These are phyloP conservation scores for Colletotrichum tropicale DNA, from an alignment of 2,329 filamentous ascomycete species.

Conservation along the genomic window DNA sequence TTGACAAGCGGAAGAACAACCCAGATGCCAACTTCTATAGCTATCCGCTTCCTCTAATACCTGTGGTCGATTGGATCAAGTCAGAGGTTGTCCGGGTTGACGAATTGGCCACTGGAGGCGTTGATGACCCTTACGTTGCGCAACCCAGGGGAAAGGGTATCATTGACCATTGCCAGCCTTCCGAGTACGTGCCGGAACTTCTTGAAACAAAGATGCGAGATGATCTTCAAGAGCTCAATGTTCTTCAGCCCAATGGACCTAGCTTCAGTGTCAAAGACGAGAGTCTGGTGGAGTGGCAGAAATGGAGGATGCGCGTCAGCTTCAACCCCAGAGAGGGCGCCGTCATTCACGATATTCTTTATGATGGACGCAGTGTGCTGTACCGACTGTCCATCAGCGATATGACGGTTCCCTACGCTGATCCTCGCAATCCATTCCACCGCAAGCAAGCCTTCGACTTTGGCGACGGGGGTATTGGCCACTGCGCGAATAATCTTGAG, in stretches of 20 bases:
- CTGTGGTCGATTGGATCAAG: slow-evolving; percentile 66
- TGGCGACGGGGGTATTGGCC: slow-evolving; percentile 69
- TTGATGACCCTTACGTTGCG: slow-evolving; percentile 44
- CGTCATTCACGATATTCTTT: slow-evolving; percentile 62
- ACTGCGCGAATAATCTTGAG: slow-evolving; percentile 68
- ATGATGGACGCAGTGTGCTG: slow-evolving; percentile 60
- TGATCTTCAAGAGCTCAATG: slow-evolving; percentile 65
- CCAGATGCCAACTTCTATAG: slow-evolving; percentile 63
- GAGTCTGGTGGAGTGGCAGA: slow-evolving; percentile 21
- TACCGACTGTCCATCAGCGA: slow-evolving; percentile 63
- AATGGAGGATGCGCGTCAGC: slow-evolving; percentile 61
- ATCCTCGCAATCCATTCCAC: slow-evolving; percentile 53
- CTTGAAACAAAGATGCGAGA: slow-evolving; percentile 34
- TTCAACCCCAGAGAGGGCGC: slow-evolving; percentile 65
- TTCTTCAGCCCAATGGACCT: slow-evolving; percentile 64
- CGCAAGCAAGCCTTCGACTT: slow-evolving; percentile 73
- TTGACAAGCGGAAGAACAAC: slow-evolving; percentile 11
- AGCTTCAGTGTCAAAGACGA: slow-evolving; percentile 46
- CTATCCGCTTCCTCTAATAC: slow-evolving; percentile 67
- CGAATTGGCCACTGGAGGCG: slow-evolving; percentile 68
- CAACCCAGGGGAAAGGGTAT: slow-evolving; percentile 35
- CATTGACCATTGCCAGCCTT: slow-evolving; percentile 57
- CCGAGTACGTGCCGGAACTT: slow-evolving; percentile 70
- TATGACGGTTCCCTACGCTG: slow-evolving; percentile 38
- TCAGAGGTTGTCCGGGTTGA: slow-evolving; percentile 73